Conservation (phyloP, 2,329 filamentous ascomycete species). For the Dothidotthia symphoricarpi region DNA sequence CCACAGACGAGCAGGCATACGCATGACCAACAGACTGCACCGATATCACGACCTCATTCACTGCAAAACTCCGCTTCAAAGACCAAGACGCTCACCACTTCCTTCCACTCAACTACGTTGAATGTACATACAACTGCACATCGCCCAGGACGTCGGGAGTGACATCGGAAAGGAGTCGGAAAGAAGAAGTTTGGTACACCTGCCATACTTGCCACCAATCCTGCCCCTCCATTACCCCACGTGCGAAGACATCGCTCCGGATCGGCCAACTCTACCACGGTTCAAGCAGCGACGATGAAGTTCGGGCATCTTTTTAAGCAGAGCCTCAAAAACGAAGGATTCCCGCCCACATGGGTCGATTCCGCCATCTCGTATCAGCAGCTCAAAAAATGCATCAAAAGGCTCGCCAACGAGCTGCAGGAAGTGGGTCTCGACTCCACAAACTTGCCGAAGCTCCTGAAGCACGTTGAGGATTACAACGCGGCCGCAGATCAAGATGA, state of each 20-base stretch:
- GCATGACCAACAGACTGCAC: background rate
- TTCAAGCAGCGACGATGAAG: conserved; percentile 62
- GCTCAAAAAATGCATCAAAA: conserved; percentile 86
- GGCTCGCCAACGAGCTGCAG: conserved; percentile 68
- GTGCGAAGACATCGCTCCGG: conserved; percentile 23
- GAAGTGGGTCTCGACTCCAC: conserved; percentile 69
- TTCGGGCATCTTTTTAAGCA: conserved; percentile 78
- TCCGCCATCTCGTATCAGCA: conserved; percentile 79
- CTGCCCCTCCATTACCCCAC: conserved; percentile 19
- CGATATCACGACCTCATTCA: too few relatives aligned
- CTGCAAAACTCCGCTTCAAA: background rate
- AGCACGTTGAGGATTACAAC: conserved; percentile 42
- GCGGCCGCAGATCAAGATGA: conserved; percentile 22
- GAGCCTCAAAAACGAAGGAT: conserved; percentile 67
- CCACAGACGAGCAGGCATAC: too few relatives aligned
- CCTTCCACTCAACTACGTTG: background rate
- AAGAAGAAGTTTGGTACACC: background rate
- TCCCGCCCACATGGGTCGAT: conserved; percentile 68
- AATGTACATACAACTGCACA: too few relatives aligned
- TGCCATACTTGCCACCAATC: conserved; percentile 11
- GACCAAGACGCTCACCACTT: background rate
- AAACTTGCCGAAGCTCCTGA: conserved; percentile 65
- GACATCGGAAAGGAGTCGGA: conserved; percentile 6
- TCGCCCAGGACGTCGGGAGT: conserved; percentile 6
- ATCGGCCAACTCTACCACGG: conserved; percentile 24